A percentile compares a stretch with the other conserved stretches of the same genome.
phyloP scores from a whole-genome alignment of 768 basidiomycete species.

The Phlebiopsis gigantea region DNA sequence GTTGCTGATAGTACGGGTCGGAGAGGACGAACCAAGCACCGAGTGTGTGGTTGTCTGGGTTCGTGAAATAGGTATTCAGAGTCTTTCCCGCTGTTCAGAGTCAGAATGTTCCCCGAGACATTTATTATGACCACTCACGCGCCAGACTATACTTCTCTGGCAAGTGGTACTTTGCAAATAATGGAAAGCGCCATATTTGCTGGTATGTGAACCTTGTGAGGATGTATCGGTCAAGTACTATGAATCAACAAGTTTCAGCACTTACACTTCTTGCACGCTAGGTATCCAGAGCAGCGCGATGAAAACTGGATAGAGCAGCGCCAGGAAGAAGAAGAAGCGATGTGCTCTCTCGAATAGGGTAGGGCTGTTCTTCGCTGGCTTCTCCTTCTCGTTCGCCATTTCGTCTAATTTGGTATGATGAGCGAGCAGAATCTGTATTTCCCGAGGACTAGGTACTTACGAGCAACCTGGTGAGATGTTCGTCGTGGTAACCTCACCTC shows the following conservation, averaged over 20 bases:
- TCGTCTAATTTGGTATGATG: neutral
- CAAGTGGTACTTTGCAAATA: conserved; percentile 52
- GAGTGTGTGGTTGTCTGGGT: conserved; percentile 70
- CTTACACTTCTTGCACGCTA: conserved; percentile 22
- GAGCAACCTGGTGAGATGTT: neutral
- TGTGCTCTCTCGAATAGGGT: conserved; percentile 24
- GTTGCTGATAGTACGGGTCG: conserved; percentile 53
- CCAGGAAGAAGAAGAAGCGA: conserved; percentile 34
- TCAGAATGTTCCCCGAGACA: neutral
- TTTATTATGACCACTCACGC: conserved; percentile 40
- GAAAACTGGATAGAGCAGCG: conserved; percentile 46
- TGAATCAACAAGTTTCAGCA: neutral
- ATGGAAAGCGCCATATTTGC: conserved; percentile 37
- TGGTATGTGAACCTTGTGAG: neutral
- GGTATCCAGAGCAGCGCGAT: conserved; percentile 48
- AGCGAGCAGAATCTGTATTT: neutral
- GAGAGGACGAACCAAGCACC: conserved; percentile 81
- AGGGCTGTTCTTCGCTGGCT: conserved; percentile 6
- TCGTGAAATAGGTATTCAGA: conserved; percentile 61
- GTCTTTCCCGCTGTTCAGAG: conserved; percentile 66
- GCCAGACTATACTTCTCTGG: conserved; percentile 82
- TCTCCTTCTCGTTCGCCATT: neutral
- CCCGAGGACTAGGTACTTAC: neutral
- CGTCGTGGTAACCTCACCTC: neutral
- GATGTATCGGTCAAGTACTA: neutral